phyloP scores from a whole-genome alignment of 148 eudicot genomes.

The Rhododendron mucronatum region DNA sequence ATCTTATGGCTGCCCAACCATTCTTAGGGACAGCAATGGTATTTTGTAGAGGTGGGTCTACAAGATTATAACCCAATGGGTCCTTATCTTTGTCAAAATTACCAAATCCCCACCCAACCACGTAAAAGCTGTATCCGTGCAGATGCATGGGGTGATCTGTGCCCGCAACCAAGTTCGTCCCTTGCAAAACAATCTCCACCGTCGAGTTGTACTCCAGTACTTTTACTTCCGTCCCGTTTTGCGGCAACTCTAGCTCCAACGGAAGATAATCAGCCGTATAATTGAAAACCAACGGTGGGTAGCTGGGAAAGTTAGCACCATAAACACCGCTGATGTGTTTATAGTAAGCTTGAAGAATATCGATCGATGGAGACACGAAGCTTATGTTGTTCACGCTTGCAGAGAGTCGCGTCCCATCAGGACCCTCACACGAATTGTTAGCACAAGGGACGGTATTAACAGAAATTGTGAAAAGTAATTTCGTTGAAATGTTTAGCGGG shows the following conservation, averaged over 20 bases:
- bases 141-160: conserved; percentile 22
- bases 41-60: conserved; percentile 15
- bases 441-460: conserved; percentile 13
- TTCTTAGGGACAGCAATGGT: conserved; percentile 18
- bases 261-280: conserved; percentile 8
- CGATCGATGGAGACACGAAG: conserved; percentile 9
- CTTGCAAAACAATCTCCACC: conserved; percentile 21
- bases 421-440: conserved; percentile 8
- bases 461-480: conserved; percentile 10
- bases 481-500: conserved; percentile 4
- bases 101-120: conserved; percentile 19
- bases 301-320: conserved; percentile 8
- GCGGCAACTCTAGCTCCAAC: neutral
- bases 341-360: conserved; percentile 21
- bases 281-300: conserved; percentile 14
- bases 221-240: neutral
- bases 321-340: conserved; percentile 12
- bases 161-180: conserved; percentile 16
- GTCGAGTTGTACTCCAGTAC: conserved; percentile 8
- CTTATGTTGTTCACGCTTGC: conserved; percentile 22
- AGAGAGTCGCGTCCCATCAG: conserved; percentile 2
- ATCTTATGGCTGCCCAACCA: conserved; percentile 17
- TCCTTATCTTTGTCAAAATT: conserved; percentile 20
- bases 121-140: conserved; percentile 21
- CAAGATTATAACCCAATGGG: conserved; percentile 18